These are phyloP conservation scores for Mycena alexandri DNA, from an alignment of 768 basidiomycete species.

Conservation along the genomic window DNA sequence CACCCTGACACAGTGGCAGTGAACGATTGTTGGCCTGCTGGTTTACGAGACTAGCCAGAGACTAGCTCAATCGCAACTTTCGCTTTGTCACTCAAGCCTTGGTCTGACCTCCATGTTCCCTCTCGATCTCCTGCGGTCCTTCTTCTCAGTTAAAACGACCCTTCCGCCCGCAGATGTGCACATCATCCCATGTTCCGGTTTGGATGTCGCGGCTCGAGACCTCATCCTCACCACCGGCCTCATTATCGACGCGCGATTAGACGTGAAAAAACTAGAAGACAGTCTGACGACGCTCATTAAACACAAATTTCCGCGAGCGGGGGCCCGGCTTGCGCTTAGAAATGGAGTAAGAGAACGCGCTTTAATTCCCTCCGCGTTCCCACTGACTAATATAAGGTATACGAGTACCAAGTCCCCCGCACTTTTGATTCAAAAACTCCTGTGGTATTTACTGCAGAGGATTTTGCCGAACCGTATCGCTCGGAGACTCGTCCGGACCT, in stretches of 20 bases:
- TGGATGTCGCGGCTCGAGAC: slow-evolving; percentile 15
- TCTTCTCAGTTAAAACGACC: neutral
- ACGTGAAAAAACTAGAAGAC: slow-evolving; percentile 23
- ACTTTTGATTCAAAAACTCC: slow-evolving; percentile 10
- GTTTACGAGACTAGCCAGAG: too few relatives aligned
- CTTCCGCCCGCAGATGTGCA: slow-evolving; percentile 25
- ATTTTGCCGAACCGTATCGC: slow-evolving; percentile 20
- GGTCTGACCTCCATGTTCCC: slow-evolving; percentile 18
- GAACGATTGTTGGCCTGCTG: too few relatives aligned
- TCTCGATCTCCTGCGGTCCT: neutral
- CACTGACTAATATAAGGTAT: neutral
- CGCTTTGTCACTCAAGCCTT: too few relatives aligned
- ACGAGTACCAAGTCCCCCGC: slow-evolving; percentile 27
- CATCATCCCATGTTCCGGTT: slow-evolving; percentile 23
- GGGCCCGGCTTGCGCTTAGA: slow-evolving; percentile 26
- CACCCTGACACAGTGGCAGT: too few relatives aligned
- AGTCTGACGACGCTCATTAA: slow-evolving; percentile 23
- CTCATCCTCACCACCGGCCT: slow-evolving; percentile 27
- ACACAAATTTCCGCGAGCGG: slow-evolving; percentile 27
- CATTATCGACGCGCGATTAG: slow-evolving; percentile 25
- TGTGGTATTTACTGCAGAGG: slow-evolving; percentile 20
- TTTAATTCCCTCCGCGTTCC: neutral
- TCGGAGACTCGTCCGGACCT: slow-evolving; percentile 11
- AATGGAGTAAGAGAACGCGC: slow-evolving; percentile 17
- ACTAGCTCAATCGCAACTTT: too few relatives aligned